A percentile compares a stretch with the other conserved stretches of the same genome.
Conservation (phyloP, 1,284 basidiomycete species). For the Tylopilus sp. region DNA sequence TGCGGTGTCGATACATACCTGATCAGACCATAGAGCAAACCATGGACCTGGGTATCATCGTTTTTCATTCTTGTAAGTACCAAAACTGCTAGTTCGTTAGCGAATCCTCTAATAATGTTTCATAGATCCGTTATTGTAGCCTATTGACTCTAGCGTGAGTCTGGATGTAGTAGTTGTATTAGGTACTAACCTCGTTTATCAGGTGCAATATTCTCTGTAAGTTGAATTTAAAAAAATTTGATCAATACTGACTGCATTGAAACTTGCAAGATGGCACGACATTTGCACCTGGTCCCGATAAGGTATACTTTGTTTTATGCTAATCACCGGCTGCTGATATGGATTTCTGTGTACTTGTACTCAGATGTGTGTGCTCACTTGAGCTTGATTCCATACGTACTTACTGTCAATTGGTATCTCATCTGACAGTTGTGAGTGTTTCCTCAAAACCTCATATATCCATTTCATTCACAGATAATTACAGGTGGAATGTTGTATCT, state of each 20-base stretch:
- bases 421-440: constrained; percentile 16
- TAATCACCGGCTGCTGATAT: no score
- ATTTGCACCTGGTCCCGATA: constrained; percentile 1
- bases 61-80: constrained; percentile 13
- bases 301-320: neutral
- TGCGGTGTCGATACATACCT: neutral
- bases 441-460: no score
- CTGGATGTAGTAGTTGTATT: no score
- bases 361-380: neutral
- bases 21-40: constrained; percentile 12
- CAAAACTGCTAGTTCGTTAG: neutral
- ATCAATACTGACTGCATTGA: neutral
- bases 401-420: neutral
- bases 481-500: constrained; percentile 11
- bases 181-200: neutral
- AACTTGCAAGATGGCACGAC: constrained; percentile 1
- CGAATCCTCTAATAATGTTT: neutral
- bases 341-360: no score
- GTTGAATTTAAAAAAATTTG: neutral
- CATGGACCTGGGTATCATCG: constrained; percentile 16
- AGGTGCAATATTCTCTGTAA: constrained; percentile 1
- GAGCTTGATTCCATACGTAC: no score
- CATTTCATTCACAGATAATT: neutral
- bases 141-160: neutral
- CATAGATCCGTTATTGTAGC: neutral